Percentiles rank a stretch among this genome's conserved stretches.
Evolutionary conservation across 441 rosid species (phyloP).

Genomic region (Sinapis alba): DNA sequence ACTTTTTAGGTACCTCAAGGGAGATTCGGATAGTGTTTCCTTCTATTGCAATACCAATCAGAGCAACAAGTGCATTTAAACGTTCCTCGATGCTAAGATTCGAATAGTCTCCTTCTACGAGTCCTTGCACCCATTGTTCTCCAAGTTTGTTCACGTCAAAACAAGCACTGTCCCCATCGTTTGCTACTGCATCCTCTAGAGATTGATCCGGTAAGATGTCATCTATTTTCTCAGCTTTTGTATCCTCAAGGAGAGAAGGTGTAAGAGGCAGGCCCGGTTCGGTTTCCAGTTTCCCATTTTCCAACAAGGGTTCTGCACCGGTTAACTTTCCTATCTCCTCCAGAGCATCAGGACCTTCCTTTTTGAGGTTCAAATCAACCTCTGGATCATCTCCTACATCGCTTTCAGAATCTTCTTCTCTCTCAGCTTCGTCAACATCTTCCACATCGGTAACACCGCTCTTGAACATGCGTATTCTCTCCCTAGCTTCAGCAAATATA

Average conservation of each 20-base stretch:
- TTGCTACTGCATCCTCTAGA: constrained; percentile 35
- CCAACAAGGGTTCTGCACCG: constrained; percentile 36
- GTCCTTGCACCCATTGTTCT: constrained; percentile 86
- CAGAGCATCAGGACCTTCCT: constrained; percentile 42
- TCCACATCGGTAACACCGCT: constrained; percentile 66
- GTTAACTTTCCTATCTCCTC: constrained; percentile 39
- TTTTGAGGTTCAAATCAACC: constrained; percentile 52
- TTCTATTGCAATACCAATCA: constrained; percentile 73
- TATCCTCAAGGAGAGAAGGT: constrained; percentile 41
- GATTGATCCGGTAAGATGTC: constrained; percentile 17
- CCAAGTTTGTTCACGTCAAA: constrained; percentile 70
- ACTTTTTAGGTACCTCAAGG: constrained; percentile 57
- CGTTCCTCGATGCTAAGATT: constrained; percentile 82
- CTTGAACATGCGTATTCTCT: constrained; percentile 65
- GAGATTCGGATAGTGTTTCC: constrained; percentile 69
- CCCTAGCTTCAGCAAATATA: constrained; percentile 76
- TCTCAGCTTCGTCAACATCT: constrained; percentile 85
- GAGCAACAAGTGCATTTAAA: constrained; percentile 72
- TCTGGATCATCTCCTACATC: constrained; percentile 72
- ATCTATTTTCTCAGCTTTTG: constrained; percentile 32
- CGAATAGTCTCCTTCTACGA: constrained; percentile 79
- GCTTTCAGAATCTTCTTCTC: constrained; percentile 83
- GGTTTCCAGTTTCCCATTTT: constrained; percentile 48
- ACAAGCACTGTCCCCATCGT: constrained; percentile 40
- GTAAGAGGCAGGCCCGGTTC: constrained; percentile 44